These are phyloP conservation scores for Cladophialophora psammophila DNA, from an alignment of 2,329 filamentous ascomycete genomes.

Conservation along the genomic window DNA sequence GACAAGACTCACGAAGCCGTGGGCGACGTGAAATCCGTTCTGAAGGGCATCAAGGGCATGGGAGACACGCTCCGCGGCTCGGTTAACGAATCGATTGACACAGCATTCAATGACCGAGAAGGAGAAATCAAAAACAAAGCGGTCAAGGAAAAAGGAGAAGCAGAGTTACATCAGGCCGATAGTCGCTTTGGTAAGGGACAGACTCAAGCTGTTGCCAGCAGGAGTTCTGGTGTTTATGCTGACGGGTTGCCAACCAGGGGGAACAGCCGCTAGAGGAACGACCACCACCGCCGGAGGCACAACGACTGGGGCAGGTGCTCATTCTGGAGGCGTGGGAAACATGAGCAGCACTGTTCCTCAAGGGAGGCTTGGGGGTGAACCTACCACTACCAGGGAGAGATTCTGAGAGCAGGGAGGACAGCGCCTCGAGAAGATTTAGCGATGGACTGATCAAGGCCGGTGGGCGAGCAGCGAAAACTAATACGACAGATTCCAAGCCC, in stretches of 20 bases:
- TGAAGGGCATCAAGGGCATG: constrained; percentile 34
- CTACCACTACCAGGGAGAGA: constrained; percentile 20
- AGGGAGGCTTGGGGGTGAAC: constrained; percentile 22
- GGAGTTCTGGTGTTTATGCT: not conserved
- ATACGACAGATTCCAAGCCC: not conserved
- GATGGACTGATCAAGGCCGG: not conserved
- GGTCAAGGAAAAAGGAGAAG: constrained; percentile 32
- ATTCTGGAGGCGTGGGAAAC: constrained; percentile 34
- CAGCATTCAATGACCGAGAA: constrained; percentile 31
- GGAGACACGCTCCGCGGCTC: constrained; percentile 35
- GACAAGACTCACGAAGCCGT: constrained; percentile 24
- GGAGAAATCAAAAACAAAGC: constrained; percentile 29
- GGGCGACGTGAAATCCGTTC: constrained; percentile 28
- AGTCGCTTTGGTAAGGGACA: constrained; percentile 16
- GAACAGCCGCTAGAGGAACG: constrained; percentile 8
- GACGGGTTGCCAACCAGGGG: constrained; percentile 13
- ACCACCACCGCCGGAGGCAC: constrained; percentile 19
- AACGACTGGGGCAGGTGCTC: constrained; percentile 31
- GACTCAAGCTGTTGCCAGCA: not conserved
- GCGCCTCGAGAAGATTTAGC: not conserved
- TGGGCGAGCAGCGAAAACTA: not conserved
- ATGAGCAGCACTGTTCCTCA: constrained; percentile 27
- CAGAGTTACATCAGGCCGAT: constrained; percentile 28
- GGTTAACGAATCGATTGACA: constrained; percentile 34
- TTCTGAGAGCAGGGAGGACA: constrained; percentile 17